Percentiles rank a stretch among this genome's conserved stretches.
Evolutionary conservation across 1,284 basidiomycete species (phyloP).

Genomic region (Ustilago shanxiensis): DNA sequence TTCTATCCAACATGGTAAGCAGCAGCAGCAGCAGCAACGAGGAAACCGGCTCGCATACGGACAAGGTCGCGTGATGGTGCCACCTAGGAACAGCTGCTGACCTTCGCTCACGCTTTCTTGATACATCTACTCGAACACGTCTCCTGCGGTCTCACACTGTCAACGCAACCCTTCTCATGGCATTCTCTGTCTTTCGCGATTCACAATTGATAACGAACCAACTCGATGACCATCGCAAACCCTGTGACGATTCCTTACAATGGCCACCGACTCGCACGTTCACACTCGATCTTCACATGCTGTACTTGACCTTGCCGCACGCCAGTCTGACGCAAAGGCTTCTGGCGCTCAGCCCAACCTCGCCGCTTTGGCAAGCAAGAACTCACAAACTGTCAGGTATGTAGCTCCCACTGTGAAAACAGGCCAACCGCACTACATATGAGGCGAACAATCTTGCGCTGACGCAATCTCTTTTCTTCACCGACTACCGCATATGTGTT

Average conservation of each 20-base stretch:
- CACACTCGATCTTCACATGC: neutral
- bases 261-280: neutral
- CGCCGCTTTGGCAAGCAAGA: conserved; percentile 55
- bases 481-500: too few relatives aligned
- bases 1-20: conserved; percentile 27
- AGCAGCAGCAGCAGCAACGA: neutral
- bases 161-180: neutral
- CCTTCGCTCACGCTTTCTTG: neutral
- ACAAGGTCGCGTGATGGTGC: conserved; percentile 11
- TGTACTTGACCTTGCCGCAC: neutral
- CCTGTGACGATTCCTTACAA: neutral
- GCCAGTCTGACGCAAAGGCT: conserved; percentile 53
- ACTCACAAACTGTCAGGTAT: conserved; percentile 56
- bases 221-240: neutral
- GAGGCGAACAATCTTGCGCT: neutral
- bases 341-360: conserved; percentile 54
- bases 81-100: neutral
- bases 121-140: neutral
- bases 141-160: neutral
- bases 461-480: neutral
- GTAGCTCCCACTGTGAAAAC: neutral
- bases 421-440: neutral
- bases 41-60: neutral
- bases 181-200: neutral
- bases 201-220: neutral